These are phyloP conservation scores for Begonia loranthoides DNA, from an alignment of 306 rosid species.

Conservation along the genomic window DNA sequence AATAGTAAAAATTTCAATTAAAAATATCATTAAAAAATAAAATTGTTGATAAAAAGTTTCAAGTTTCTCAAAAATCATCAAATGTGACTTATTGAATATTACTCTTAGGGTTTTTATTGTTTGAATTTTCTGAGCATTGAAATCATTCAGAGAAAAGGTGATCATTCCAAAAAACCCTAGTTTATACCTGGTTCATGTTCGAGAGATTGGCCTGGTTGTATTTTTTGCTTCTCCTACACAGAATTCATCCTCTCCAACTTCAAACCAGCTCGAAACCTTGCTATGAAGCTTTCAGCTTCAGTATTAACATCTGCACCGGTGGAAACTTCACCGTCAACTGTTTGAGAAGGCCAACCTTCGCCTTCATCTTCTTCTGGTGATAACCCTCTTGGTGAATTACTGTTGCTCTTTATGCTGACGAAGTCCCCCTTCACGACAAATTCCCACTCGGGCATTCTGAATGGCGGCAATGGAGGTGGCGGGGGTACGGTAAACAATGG, in stretches of 20 bases:
- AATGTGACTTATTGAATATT: too few relatives aligned
- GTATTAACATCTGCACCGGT: slow-evolving; percentile 39
- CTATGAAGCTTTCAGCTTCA: slow-evolving; percentile 70
- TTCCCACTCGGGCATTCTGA: slow-evolving; percentile 40
- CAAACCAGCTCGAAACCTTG: slow-evolving; percentile 57
- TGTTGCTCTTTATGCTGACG: slow-evolving; percentile 50
- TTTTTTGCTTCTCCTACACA: slow-evolving; percentile 31
- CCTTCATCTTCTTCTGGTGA: slow-evolving; percentile 42
- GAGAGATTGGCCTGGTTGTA: slow-evolving; percentile 45
- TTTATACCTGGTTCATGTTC: slow-evolving; percentile 4
- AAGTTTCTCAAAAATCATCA: too few relatives aligned
- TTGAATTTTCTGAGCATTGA: neutral
- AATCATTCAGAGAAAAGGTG: neutral
- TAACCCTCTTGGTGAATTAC: slow-evolving; percentile 33
- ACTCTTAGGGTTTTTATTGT: too few relatives aligned
- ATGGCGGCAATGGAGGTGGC: slow-evolving; percentile 60
- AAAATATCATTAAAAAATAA: too few relatives aligned
- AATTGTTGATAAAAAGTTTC: too few relatives aligned
- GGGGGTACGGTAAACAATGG: slow-evolving; percentile 50
- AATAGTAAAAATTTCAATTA: too few relatives aligned
- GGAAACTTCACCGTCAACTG: slow-evolving; percentile 4
- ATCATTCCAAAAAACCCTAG: slow-evolving; percentile 9
- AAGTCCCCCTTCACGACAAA: slow-evolving; percentile 56
- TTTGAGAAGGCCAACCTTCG: slow-evolving; percentile 22
- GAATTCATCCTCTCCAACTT: slow-evolving; percentile 70